Conservation (phyloP, 257 asterid species). For the Solanum pimpinellifolium region DNA sequence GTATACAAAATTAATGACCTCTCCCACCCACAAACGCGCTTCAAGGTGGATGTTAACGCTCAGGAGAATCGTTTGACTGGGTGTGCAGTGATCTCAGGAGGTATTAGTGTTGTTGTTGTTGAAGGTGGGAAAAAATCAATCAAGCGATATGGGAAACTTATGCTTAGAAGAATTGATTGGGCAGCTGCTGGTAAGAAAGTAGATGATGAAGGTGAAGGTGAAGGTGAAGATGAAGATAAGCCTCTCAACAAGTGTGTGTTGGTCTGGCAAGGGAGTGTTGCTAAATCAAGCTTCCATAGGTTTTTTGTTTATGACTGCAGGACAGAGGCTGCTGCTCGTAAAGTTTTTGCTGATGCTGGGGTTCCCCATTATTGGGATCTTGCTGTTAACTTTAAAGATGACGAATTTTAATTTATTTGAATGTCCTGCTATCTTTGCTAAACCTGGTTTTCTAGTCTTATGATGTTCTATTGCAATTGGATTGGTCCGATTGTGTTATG, state of each 20-base stretch:
- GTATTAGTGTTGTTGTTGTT: slow-evolving; percentile 66
- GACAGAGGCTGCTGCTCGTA: slow-evolving; percentile 82
- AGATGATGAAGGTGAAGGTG: slow-evolving; percentile 30
- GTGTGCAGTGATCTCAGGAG: slow-evolving; percentile 75
- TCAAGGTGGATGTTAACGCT: slow-evolving; percentile 87
- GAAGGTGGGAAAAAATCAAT: slow-evolving; percentile 86
- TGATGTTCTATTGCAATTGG: background rate
- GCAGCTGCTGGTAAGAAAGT: slow-evolving; percentile 46
- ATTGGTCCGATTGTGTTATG: background rate
- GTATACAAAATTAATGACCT: slow-evolving; percentile 77
- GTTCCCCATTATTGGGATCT: slow-evolving; percentile 93
- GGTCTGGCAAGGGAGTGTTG: slow-evolving; percentile 94
- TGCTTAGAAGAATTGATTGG: slow-evolving; percentile 91
- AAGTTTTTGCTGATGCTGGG: slow-evolving; percentile 63
- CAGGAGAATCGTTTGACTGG: slow-evolving; percentile 80
- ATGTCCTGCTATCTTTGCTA: background rate
- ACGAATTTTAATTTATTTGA: slow-evolving; percentile 6
- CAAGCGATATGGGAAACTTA: slow-evolving; percentile 83
- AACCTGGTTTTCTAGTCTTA: background rate
- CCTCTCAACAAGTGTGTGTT: slow-evolving; percentile 63
- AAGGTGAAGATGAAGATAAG: slow-evolving; percentile 35
- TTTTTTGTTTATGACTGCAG: slow-evolving; percentile 74
- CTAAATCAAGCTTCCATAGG: slow-evolving; percentile 45
- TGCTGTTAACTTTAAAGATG: slow-evolving; percentile 69
- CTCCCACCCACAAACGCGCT: slow-evolving; percentile 88